phyloP scores from a whole-genome alignment of 2,329 filamentous ascomycete genomes.

The Blumeriella jaapii region DNA sequence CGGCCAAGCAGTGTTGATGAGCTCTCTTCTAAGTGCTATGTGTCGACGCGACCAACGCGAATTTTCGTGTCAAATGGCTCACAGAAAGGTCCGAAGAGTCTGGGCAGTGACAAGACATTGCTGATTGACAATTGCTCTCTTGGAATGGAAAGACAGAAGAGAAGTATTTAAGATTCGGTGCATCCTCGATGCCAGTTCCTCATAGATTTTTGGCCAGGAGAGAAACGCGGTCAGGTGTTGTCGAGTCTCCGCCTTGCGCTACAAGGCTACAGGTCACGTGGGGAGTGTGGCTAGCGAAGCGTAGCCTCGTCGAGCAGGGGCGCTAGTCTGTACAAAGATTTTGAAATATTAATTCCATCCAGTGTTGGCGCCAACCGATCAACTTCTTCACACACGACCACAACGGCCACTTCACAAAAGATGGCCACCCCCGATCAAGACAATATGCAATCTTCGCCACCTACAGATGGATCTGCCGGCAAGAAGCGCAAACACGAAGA shows the following conservation, averaged over 20 bases:
- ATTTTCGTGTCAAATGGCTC: neutral
- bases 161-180: too few relatives aligned
- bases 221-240: neutral
- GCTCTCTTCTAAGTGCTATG: too few relatives aligned
- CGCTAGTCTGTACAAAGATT: neutral
- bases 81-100: neutral
- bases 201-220: neutral
- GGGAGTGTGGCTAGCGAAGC: too few relatives aligned
- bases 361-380: too few relatives aligned
- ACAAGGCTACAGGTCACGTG: too few relatives aligned
- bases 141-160: too few relatives aligned
- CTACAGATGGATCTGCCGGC: constrained; percentile 9
- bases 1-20: too few relatives aligned
- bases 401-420: neutral
- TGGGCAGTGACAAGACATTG: neutral
- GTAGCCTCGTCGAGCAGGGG: constrained; percentile 3
- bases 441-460: constrained; percentile 26
- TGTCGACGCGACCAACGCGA: neutral
- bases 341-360: neutral
- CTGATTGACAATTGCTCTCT: neutral
- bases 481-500: constrained; percentile 26
- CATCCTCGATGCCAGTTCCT: too few relatives aligned
- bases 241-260: constrained; percentile 5
- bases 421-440: constrained; percentile 8
- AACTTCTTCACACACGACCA: neutral